These are phyloP conservation scores for Stemphylium lycopersici DNA, from an alignment of 2,329 filamentous ascomycete genomes.

Conservation along the genomic window DNA sequence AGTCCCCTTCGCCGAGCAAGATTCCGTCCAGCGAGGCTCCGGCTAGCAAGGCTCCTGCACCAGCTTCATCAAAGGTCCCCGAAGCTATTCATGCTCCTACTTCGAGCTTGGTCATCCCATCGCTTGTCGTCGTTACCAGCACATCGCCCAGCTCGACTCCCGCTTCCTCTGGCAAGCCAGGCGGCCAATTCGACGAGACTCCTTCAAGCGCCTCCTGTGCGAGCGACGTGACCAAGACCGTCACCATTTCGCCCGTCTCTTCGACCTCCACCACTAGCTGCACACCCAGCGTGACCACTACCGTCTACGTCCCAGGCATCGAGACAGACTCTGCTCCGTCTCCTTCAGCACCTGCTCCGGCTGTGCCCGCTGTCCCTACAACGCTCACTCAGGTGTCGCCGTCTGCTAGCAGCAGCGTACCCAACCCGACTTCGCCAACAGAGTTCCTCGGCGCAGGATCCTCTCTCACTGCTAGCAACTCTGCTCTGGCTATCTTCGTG, in stretches of 20 bases:
- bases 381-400: conserved; percentile 20
- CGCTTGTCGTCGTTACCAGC: conserved; percentile 6
- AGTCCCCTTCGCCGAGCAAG: conserved; percentile 3
- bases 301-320: conserved; percentile 32
- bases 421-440: conserved; percentile 19
- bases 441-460: conserved; percentile 32
- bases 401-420: conserved; percentile 32
- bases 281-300: conserved; percentile 31
- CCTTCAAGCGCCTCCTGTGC: conserved; percentile 16
- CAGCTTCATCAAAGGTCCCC: conserved; percentile 12
- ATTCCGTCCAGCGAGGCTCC: conserved; percentile 8
- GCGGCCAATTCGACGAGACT: conserved; percentile 14
- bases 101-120: background rate
- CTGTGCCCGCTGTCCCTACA: conserved; percentile 19
- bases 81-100: conserved; percentile 6
- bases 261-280: conserved; percentile 9
- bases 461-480: conserved; percentile 21
- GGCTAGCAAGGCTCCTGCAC: background rate
- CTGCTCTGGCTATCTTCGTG: conserved; percentile 26
- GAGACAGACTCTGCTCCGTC: conserved; percentile 7
- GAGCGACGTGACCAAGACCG: conserved; percentile 4
- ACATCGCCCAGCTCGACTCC: conserved; percentile 2
- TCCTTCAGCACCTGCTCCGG: conserved; percentile 8
- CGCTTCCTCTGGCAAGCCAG: conserved; percentile 19
- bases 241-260: conserved; percentile 1